A percentile compares a stretch with the other conserved stretches of the same genome.
Evolutionary conservation across 192 early-diverging fungal species (phyloP).

Genomic region (Martensiomyces pterosporus): DNA sequence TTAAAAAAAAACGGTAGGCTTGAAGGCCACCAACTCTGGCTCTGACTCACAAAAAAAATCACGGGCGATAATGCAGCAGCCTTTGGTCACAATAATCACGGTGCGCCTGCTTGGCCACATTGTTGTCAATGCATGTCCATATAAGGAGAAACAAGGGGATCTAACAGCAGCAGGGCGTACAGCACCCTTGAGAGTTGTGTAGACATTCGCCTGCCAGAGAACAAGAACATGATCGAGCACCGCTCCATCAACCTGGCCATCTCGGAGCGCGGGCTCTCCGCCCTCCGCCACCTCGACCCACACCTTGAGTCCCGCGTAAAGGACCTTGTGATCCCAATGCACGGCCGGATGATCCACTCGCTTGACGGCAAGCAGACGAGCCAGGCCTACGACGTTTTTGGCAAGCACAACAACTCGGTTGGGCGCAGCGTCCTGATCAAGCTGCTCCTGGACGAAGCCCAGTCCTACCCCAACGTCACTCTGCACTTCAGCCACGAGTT

Average conservation of each 20-base stretch:
- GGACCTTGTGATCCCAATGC: conserved; percentile 79
- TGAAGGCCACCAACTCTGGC: no score
- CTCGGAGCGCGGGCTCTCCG: conserved; percentile 79
- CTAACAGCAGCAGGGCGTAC: no score
- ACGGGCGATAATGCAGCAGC: no score
- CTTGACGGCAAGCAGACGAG: conserved; percentile 63
- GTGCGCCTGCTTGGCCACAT: no score
- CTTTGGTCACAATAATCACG: no score
- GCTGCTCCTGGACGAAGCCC: conserved; percentile 71
- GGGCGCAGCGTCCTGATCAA: conserved; percentile 81
- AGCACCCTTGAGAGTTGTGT: no score
- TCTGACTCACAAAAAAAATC: no score
- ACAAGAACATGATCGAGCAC: conserved; percentile 52
- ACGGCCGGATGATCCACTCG: conserved; percentile 87
- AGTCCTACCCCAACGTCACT: conserved; percentile 60
- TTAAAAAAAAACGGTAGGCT: neutral
- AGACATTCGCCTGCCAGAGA: conserved; percentile 63
- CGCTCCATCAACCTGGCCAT: conserved; percentile 94
- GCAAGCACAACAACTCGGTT: conserved; percentile 92
- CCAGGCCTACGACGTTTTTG: conserved; percentile 85
- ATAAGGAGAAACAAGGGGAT: no score
- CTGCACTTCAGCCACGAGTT: conserved; percentile 77
- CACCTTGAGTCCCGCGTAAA: conserved; percentile 64
- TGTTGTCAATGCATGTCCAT: neutral
- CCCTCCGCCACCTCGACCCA: conserved; percentile 67